Evolutionary conservation across 345 rosid species (phyloP).

Genomic region (Raphanus raphanistrum): DNA sequence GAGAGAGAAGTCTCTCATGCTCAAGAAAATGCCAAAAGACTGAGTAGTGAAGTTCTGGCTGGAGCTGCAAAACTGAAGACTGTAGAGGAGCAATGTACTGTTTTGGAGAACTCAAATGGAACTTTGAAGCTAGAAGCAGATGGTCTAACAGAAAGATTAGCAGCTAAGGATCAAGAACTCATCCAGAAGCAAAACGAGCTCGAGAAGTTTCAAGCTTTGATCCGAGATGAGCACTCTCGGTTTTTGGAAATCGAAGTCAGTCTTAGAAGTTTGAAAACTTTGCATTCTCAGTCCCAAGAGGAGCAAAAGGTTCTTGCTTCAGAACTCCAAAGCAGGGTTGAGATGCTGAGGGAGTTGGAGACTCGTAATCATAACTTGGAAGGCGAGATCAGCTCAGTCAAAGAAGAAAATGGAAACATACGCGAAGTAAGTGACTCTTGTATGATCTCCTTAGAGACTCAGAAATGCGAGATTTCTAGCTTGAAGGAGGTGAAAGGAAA

Average conservation of each 20-base stretch:
- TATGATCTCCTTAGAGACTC: slow-evolving; percentile 41
- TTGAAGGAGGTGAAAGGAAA: slow-evolving; percentile 66
- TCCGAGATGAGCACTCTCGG: slow-evolving; percentile 65
- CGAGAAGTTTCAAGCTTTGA: slow-evolving; percentile 50
- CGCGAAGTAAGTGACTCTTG: slow-evolving; percentile 53
- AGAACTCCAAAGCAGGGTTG: slow-evolving; percentile 62
- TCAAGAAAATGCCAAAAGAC: slow-evolving; percentile 56
- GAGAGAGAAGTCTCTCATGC: slow-evolving; percentile 59
- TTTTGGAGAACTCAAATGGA: slow-evolving; percentile 65
- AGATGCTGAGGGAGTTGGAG: slow-evolving; percentile 57
- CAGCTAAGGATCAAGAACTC: slow-evolving; percentile 69
- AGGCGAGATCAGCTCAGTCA: slow-evolving; percentile 51
- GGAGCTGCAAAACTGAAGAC: slow-evolving; percentile 58
- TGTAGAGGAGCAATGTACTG: slow-evolving; percentile 53
- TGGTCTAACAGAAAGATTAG: slow-evolving; percentile 54
- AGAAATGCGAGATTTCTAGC: slow-evolving; percentile 53
- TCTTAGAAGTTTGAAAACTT: slow-evolving; percentile 50
- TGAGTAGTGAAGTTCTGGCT: slow-evolving; percentile 56
- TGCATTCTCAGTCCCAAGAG: slow-evolving; percentile 56
- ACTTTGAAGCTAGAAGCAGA: slow-evolving; percentile 70
- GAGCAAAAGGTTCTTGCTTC: slow-evolving; percentile 66
- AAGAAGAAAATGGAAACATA: slow-evolving; percentile 55
- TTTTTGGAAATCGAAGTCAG: slow-evolving; percentile 63
- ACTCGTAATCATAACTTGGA: slow-evolving; percentile 52
- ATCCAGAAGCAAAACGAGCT: slow-evolving; percentile 64